Percentiles rank a stretch among this genome's conserved stretches.
Evolutionary conservation across 257 asterid genomes (phyloP).

Genomic region (Solanum rostratum): DNA sequence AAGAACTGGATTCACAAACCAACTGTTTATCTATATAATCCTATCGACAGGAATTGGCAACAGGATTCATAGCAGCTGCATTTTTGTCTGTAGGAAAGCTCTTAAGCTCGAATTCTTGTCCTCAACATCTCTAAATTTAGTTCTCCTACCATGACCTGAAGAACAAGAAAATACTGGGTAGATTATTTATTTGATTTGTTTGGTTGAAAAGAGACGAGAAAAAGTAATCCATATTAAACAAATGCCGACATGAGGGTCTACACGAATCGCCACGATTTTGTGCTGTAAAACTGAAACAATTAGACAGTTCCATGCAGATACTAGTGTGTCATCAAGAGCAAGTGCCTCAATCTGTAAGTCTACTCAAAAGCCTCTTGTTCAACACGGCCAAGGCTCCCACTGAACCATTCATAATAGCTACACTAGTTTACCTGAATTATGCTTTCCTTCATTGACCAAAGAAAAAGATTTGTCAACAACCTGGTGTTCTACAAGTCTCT

Average conservation of each 20-base stretch:
- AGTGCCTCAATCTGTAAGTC: background rate
- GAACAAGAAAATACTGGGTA: background rate
- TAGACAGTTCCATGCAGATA: background rate
- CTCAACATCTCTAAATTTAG: slow-evolving; percentile 19
- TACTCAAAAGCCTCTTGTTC: background rate
- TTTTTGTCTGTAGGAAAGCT: slow-evolving; percentile 28
- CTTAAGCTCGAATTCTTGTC: slow-evolving; percentile 26
- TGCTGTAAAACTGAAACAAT: background rate
- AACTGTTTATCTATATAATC: background rate
- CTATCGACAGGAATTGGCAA: background rate
- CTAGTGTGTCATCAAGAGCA: background rate
- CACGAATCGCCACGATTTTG: background rate
- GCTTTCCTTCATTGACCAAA: background rate
- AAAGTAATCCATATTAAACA: background rate
- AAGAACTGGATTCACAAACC: background rate
- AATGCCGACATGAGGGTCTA: background rate
- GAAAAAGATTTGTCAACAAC: background rate
- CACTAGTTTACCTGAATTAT: background rate
- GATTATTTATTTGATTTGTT: background rate
- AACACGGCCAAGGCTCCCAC: background rate
- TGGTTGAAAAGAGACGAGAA: background rate
- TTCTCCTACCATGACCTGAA: slow-evolving; percentile 50
- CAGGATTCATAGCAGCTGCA: background rate
- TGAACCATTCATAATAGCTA: background rate
- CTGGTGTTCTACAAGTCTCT: background rate